phyloP scores from a whole-genome alignment of 2,329 filamentous ascomycete species.

The Cladosporium sp. region DNA sequence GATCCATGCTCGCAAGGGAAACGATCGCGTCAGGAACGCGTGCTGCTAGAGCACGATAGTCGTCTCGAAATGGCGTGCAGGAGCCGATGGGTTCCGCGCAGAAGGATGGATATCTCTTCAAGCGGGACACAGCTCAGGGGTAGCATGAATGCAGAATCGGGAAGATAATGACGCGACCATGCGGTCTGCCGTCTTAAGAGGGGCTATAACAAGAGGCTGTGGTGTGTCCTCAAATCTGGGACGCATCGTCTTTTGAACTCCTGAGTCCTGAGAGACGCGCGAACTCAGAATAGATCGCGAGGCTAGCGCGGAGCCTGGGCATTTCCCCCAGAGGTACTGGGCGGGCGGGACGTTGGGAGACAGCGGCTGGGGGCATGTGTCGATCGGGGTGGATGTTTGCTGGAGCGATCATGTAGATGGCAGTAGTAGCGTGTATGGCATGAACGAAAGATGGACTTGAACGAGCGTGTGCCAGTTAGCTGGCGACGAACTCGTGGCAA shows the following conservation, averaged over 20 bases:
- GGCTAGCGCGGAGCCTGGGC: conserved; percentile 4
- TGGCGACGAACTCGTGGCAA: neutral
- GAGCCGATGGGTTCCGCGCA: neutral
- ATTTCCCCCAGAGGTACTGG: conserved; percentile 4
- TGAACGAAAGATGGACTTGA: neutral
- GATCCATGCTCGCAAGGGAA: neutral
- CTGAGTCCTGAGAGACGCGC: conserved; percentile 11
- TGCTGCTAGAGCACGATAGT: neutral
- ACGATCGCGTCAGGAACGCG: conserved; percentile 13
- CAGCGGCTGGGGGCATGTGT: neutral
- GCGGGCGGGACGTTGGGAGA: conserved; percentile 2
- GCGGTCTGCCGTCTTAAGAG: neutral
- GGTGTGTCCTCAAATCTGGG: neutral
- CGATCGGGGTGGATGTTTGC: neutral
- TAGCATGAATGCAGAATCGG: neutral
- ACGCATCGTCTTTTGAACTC: conserved; percentile 6
- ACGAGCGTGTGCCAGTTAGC: neutral
- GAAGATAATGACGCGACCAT: conserved; percentile 1
- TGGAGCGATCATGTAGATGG: neutral
- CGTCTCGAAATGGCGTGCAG: neutral
- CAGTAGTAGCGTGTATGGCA: neutral
- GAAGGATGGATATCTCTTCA: conserved; percentile 5
- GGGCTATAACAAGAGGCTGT: conserved; percentile 13
- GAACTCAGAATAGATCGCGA: conserved; percentile 1
- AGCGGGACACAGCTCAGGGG: neutral